Base-by-base conservation (phyloP, 2,329 filamentous ascomycete genomes). In the Chaetomiaceae sp. region DNA sequence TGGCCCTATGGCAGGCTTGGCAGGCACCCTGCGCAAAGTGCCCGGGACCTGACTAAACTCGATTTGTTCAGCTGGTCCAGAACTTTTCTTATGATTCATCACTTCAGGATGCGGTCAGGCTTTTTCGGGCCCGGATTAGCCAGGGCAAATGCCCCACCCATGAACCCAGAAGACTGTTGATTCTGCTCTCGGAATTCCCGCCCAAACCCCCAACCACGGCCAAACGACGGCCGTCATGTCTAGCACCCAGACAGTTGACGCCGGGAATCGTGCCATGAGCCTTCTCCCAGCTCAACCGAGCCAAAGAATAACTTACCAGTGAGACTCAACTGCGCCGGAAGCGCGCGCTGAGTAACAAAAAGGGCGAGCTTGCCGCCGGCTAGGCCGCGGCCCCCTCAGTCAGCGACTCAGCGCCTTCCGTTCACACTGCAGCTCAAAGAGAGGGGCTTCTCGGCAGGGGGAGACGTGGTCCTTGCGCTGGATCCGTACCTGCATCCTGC, bases 401-500 rank as follows among this genome's bases (percentile, higher is more conserved):
- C 8, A 5, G 13, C 42, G 5, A 4, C 34, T n/a, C 34, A 30
- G 34, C 34, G 46, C 25, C 18, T 32, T 18, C 23, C 7, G 34
- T 3, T n/a, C n/a, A n/a, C n/a, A n/a, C n/a, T n/a, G 16, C 13
- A 27, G 10, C 13, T 32, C n/a, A 29, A 20, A 29, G n/a, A 18
- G 41, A 16, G 29, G 25, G 10, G 3, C 3, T 23, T 4, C 21
- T 30, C 30, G 44, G 9, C 27, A 33, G 42, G 51, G 46, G n/a
- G 41, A 32, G 32, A 25, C 42, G 51, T 51, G 48, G 45, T 21
- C 47, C 42, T 32, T 47, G 52, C 48, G 52, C 44, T 38, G n/a
- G n/a, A n/a, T n/a, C n/a, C n/a, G 54, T 56, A 56, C 54, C 54
- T 56, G 49, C 54, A 37, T 49, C 29, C 47, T 46, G 53, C 53